Percentiles rank a stretch among this genome's conserved stretches.
These are phyloP conservation scores for Hypoxylon lienhwacheense DNA, from an alignment of 495 filamentous ascomycete genomes.

Conservation along the genomic window DNA sequence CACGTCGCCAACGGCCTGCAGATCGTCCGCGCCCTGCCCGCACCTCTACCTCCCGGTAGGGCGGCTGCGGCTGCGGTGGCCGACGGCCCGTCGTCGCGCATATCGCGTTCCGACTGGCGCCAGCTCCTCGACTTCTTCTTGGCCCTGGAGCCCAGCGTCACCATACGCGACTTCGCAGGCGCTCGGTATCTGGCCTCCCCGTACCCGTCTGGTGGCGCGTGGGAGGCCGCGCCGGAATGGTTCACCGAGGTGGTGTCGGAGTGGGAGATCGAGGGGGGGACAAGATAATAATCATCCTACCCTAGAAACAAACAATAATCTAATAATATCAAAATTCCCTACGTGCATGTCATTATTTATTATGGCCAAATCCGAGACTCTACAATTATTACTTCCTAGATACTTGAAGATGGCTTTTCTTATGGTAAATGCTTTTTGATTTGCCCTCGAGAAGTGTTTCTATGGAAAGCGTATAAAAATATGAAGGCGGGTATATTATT, in stretches of 20 bases:
- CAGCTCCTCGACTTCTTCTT: constrained; percentile 43
- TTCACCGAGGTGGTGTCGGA: constrained; percentile 13
- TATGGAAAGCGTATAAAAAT: too few species aligned
- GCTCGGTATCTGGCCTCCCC: constrained; percentile 7
- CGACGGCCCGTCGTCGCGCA: not conserved
- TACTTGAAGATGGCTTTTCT: too few species aligned
- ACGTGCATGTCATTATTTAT: too few species aligned
- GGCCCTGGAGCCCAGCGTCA: constrained; percentile 35
- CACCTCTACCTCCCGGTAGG: too few species aligned
- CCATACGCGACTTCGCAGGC: constrained; percentile 13
- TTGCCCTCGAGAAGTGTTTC: too few species aligned
- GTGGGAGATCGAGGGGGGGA: constrained; percentile 14
- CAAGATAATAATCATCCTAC: not conserved
- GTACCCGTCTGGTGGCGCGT: not conserved
- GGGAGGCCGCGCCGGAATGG: constrained; percentile 9
- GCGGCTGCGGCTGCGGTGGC: constrained; percentile 5
- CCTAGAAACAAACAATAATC: constrained; percentile 1
- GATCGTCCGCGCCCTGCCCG: constrained; percentile 40
- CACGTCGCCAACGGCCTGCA: constrained; percentile 46
- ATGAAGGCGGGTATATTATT: too few species aligned
- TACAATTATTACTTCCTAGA: too few species aligned
- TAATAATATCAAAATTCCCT: too few species aligned
- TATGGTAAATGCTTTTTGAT: too few species aligned
- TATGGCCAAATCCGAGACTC: too few species aligned
- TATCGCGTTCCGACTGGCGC: constrained; percentile 35